Evolutionary conservation across 306 rosid genomes (phyloP).

Genomic region (Hylodesmum podocarpum): DNA sequence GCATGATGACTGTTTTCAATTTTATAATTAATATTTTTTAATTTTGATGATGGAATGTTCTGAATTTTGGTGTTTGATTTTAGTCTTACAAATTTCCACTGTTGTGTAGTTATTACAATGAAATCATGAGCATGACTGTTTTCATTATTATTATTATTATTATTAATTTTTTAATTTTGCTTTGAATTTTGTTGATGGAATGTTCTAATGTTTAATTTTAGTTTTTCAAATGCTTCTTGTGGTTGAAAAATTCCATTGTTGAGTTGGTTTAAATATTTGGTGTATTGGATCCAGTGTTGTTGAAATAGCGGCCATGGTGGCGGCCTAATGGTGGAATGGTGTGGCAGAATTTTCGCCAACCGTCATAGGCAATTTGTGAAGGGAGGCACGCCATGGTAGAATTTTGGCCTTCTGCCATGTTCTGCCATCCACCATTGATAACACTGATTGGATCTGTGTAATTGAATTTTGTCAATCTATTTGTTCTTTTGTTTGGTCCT

Average conservation of each 20-base stretch:
- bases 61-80: conserved; percentile 37
- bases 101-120: conserved; percentile 37
- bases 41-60: conserved; percentile 16
- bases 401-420: no score
- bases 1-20: conserved; percentile 14
- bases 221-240: conserved; percentile 34
- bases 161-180: background rate
- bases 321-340: no score
- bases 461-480: conserved; percentile 16
- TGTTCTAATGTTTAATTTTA: conserved; percentile 32
- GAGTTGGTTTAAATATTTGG: conserved; percentile 28
- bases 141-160: background rate
- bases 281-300: conserved; percentile 65
- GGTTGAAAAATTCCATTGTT: conserved; percentile 10
- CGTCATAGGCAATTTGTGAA: no score
- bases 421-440: no score
- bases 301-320: no score
- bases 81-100: conserved; percentile 27
- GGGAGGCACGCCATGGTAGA: no score
- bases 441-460: conserved; percentile 63
- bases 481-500: conserved; percentile 21
- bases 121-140: conserved; percentile 16
- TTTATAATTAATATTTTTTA: background rate
- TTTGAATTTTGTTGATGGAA: conserved; percentile 22
- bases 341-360: no score